These are phyloP conservation scores for Aspergillus brasiliensis DNA, from an alignment of 2,329 filamentous ascomycete species.

Conservation along the genomic window DNA sequence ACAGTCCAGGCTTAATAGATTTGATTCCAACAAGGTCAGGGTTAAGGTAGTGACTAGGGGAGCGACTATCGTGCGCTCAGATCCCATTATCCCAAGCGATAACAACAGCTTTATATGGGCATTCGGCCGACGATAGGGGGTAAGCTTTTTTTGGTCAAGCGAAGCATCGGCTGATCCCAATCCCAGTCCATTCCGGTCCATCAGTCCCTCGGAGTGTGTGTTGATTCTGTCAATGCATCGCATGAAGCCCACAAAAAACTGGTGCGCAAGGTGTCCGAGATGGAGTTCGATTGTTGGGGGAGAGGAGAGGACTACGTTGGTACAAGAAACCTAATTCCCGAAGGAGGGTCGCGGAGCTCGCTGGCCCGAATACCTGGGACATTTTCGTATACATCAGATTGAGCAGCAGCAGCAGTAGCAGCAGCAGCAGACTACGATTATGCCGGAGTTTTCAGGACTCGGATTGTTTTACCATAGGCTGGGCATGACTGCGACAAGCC, in stretches of 20 bases:
- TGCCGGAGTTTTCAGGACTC: not conserved
- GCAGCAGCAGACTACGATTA: not conserved
- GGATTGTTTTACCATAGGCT: constrained; percentile 6
- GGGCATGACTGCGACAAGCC: not conserved
- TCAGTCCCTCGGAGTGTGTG: not conserved
- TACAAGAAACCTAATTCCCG: not conserved
- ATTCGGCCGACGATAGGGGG: constrained; percentile 1
- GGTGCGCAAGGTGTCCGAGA: too few species aligned
- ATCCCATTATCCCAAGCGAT: not conserved
- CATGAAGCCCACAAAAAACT: too few species aligned
- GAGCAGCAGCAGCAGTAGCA: not conserved
- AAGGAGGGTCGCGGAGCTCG: not conserved
- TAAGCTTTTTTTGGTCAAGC: not conserved
- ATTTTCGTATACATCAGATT: not conserved
- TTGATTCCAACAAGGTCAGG: constrained; percentile 1
- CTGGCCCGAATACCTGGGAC: not conserved
- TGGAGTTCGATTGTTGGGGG: too few species aligned
- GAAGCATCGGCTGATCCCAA: not conserved
- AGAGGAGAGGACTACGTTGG: too few species aligned
- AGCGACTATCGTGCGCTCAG: constrained; percentile 2
- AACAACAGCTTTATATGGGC: not conserved
- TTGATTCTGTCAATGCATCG: too few species aligned
- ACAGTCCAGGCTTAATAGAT: constrained; percentile 3
- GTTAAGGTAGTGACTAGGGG: constrained; percentile 5
- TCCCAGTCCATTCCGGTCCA: not conserved